These are phyloP conservation scores for Chlorella sp. DNA, from an alignment of 139 green algal species.

Conservation along the genomic window DNA sequence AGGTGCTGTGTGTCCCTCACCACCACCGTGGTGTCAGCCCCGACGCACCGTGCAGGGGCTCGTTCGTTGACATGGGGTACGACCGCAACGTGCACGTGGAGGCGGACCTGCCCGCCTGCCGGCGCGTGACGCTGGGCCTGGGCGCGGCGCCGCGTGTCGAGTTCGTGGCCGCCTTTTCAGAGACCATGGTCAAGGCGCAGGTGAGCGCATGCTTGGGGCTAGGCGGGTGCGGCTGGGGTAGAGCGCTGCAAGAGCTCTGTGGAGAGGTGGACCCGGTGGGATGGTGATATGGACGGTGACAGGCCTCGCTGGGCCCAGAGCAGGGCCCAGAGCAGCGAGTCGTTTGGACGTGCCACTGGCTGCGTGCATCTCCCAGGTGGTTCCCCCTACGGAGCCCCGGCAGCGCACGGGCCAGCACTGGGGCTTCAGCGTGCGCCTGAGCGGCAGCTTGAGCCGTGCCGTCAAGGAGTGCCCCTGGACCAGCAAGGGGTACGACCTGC, in stretches of 20 bases:
- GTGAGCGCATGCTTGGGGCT: background rate
- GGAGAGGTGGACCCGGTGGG: no score
- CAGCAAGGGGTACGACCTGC: constrained; percentile 66
- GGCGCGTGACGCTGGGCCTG: constrained; percentile 36
- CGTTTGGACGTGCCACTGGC: background rate
- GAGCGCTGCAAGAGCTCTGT: no score
- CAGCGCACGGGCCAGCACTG: constrained; percentile 68
- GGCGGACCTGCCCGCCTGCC: constrained; percentile 20
- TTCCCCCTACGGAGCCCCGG: constrained; percentile 44
- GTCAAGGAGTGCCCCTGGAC: constrained; percentile 50
- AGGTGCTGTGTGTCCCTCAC: background rate
- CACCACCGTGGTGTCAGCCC: background rate
- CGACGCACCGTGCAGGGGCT: constrained; percentile 6
- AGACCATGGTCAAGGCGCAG: background rate
- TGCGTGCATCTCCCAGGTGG: constrained; percentile 9
- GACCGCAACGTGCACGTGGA: constrained; percentile 49
- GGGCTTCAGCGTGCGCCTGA: constrained; percentile 80
- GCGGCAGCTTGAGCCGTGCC: constrained; percentile 46
- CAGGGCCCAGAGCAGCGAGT: no score
- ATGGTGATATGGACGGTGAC: no score
- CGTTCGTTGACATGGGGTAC: constrained; percentile 66
- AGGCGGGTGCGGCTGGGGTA: no score
- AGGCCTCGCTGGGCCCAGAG: no score
- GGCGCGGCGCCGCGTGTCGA: background rate
- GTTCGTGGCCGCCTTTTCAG: background rate